These are phyloP conservation scores for Phytophthora pluvialis DNA, from an alignment of 352 stramenopile species.

Conservation along the genomic window DNA sequence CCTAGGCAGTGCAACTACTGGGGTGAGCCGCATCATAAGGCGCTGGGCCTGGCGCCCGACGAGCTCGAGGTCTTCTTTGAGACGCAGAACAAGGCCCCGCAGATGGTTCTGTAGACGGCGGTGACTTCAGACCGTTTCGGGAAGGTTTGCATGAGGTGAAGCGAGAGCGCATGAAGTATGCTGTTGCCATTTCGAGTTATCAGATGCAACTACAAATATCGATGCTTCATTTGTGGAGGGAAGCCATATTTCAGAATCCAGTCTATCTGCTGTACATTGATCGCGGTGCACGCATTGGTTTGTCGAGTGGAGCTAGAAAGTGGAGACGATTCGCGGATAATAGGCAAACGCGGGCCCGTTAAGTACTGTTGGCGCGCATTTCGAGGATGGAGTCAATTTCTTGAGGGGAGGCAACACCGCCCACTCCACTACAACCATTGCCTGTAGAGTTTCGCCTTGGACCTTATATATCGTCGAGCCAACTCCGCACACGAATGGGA, in stretches of 20 bases:
- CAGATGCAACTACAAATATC: background rate
- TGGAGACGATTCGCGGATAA: constrained; percentile 23
- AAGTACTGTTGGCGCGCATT: constrained; percentile 27
- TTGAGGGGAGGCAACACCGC: constrained; percentile 8
- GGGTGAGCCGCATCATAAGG: constrained; percentile 74
- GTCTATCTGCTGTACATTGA: constrained; percentile 20
- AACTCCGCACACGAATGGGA: no score
- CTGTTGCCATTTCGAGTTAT: constrained; percentile 9
- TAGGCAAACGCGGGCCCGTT: constrained; percentile 5
- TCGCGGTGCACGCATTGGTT: constrained; percentile 2
- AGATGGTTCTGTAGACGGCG: constrained; percentile 51
- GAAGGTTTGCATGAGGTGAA: background rate
- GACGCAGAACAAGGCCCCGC: constrained; percentile 62
- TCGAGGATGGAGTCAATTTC: constrained; percentile 17
- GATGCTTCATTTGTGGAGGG: constrained; percentile 20
- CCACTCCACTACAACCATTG: no score
- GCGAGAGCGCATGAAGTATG: background rate
- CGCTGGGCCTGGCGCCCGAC: constrained; percentile 50
- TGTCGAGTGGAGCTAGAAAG: constrained; percentile 23
- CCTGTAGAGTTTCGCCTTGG: no score
- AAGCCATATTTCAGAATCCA: constrained; percentile 18
- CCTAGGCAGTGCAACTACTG: constrained; percentile 90
- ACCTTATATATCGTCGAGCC: no score
- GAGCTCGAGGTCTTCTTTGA: constrained; percentile 82
- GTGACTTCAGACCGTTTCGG: constrained; percentile 19